Evolutionary conservation across 2,329 filamentous ascomycete species (phyloP).

Genomic region (Neofusicoccum laricinum): DNA sequence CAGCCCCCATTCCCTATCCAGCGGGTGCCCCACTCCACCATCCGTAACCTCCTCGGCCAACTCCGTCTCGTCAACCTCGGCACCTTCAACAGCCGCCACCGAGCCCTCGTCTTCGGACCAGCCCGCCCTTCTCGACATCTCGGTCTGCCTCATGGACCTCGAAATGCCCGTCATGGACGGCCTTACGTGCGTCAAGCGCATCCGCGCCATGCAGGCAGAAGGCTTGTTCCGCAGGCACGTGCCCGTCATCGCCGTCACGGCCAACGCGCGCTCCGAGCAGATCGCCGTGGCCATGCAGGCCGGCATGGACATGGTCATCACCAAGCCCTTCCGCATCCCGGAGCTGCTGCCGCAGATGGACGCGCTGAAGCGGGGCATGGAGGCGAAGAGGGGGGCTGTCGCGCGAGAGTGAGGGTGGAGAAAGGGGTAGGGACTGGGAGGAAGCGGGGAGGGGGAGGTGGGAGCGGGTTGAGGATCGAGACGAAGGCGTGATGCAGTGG

Average conservation of each 20-base stretch:
- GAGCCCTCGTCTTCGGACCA: neutral
- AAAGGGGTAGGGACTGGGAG: neutral
- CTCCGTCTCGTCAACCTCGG: neutral
- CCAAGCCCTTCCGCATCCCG: constrained; percentile 33
- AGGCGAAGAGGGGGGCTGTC: neutral
- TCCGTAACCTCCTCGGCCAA: too few species aligned
- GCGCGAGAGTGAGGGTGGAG: neutral
- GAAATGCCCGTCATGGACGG: constrained; percentile 42
- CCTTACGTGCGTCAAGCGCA: constrained; percentile 30
- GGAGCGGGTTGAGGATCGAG: too few species aligned
- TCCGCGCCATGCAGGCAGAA: constrained; percentile 30
- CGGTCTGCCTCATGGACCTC: constrained; percentile 35
- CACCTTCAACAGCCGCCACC: neutral
- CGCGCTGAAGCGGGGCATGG: constrained; percentile 5
- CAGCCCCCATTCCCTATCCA: too few species aligned
- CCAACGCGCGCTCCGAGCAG: constrained; percentile 35
- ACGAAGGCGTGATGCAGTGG: too few species aligned
- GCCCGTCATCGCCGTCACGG: constrained; percentile 36
- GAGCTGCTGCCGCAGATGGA: constrained; percentile 31
- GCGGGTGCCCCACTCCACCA: too few species aligned
- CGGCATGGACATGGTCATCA: constrained; percentile 36
- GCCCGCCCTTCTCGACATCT: constrained; percentile 21
- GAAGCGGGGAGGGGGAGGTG: neutral
- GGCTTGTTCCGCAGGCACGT: constrained; percentile 27
- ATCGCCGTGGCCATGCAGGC: constrained; percentile 27